Base-by-base conservation (phyloP, 2,329 filamentous ascomycete species). In the Chaetomium sp. region DNA sequence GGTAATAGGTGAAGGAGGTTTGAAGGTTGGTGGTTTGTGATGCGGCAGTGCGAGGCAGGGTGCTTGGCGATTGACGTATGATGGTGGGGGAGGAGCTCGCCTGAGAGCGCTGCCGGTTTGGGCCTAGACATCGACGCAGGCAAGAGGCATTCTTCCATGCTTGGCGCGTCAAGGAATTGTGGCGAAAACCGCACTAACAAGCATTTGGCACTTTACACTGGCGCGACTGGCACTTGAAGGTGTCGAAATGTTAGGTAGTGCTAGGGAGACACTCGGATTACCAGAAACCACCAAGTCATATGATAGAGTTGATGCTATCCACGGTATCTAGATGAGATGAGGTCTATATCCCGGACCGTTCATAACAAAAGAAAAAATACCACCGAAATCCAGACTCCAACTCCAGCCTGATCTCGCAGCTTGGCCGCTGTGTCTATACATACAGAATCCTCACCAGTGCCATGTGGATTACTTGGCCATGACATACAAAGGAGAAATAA, bases 31-130 rank as follows among this genome's bases (percentile, higher is more conserved):
- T 53, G 25, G 23, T 42, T 33, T 42, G 23, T 57, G 60, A 45
- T 23, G 62, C 55, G 35, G 38, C 27, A 51, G 45, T 47, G 45
- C 35, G 29, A 35, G 38, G 31, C n/a, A 53, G 16, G 54, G 16
- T 56, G 62, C 38, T 58, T 47, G 57, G 35, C 50, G 50, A 35
- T 68, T 66, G 66, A 67, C 66, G 65, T 64, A 67, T 54, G 57
- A 55, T 65, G 62, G 60, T 64, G 49, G 42, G 65, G 65, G 55
- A 63, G 62, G 25, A 29, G 45, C 45, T 23, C n/a, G 21, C 9
- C 45, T 6, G 38, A 4, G 4, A 47, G 21, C n/a, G 45, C n/a
- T 47, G 45, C 45, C 21, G 38, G 19, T 42, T 42, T 42, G 38
- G 38, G 38, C 38, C 19, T 16, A 42, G 16, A 42, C 38, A 42